phyloP scores from a whole-genome alignment of 2,329 filamentous ascomycete species.

The Chaetomium globosum region DNA sequence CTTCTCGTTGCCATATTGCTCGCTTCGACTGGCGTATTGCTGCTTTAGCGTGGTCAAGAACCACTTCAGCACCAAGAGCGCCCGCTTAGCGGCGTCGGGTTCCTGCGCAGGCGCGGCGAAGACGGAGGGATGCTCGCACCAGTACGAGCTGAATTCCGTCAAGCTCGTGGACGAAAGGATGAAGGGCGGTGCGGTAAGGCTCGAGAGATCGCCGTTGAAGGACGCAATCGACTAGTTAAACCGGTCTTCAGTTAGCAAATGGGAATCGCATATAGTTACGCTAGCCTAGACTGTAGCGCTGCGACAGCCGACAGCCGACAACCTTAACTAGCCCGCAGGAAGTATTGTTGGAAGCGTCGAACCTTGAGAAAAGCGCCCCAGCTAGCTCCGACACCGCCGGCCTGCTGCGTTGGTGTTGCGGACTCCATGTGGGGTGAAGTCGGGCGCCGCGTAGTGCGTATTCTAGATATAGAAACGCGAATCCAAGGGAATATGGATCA shows the following conservation, averaged over 20 bases:
- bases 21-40: slow-evolving; percentile 74
- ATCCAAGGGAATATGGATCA: background rate
- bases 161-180: slow-evolving; percentile 78
- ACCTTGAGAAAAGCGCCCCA: slow-evolving; percentile 60
- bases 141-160: slow-evolving; percentile 80
- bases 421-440: slow-evolving; percentile 26
- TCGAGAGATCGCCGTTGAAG: slow-evolving; percentile 80
- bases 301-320: slow-evolving; percentile 7
- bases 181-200: slow-evolving; percentile 78
- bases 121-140: slow-evolving; percentile 75
- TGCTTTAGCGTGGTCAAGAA: slow-evolving; percentile 92
- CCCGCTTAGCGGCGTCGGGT: slow-evolving; percentile 76
- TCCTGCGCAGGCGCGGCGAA: slow-evolving; percentile 83
- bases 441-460: background rate
- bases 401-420: slow-evolving; percentile 37
- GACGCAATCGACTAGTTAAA: slow-evolving; percentile 68
- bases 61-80: slow-evolving; percentile 90
- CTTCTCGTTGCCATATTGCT: slow-evolving; percentile 87
- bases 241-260: slow-evolving; percentile 7
- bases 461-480: background rate
- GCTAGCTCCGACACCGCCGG: slow-evolving; percentile 47
- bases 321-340: slow-evolving; percentile 4
- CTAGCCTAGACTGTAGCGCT: background rate
- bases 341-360: slow-evolving; percentile 9
- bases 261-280: no score